phyloP scores from a whole-genome alignment of 768 basidiomycete genomes.

The Lyophyllum atratum region DNA sequence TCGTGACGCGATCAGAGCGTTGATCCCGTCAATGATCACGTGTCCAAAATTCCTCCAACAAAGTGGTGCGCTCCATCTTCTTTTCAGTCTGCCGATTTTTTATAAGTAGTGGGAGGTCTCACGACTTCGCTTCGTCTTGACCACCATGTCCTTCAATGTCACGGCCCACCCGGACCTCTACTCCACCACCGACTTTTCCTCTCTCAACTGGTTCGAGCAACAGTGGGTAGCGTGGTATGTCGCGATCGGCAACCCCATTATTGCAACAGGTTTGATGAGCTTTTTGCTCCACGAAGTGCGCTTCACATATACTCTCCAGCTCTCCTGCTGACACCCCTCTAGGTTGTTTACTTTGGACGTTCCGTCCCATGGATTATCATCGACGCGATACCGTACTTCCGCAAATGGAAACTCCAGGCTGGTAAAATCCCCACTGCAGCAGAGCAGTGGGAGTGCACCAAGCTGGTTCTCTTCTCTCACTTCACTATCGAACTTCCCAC shows the following conservation, averaged over 20 bases:
- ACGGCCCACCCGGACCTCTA: slow-evolving; percentile 50
- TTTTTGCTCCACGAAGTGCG: slow-evolving; percentile 93
- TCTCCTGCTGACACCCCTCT: background rate
- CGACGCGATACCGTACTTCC: slow-evolving; percentile 92
- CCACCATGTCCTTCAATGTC: slow-evolving; percentile 46
- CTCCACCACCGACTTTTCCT: slow-evolving; percentile 55
- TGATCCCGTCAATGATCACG: slow-evolving; percentile 10
- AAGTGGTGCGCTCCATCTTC: slow-evolving; percentile 16
- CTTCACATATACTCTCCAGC: slow-evolving; percentile 4
- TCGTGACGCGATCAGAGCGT: background rate
- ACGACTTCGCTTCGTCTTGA: slow-evolving; percentile 7
- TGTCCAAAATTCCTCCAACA: slow-evolving; percentile 9
- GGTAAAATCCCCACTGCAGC: slow-evolving; percentile 74
- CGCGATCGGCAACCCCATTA: slow-evolving; percentile 82
- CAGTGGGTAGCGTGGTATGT: slow-evolving; percentile 88
- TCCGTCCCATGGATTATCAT: slow-evolving; percentile 95
- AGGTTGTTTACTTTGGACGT: slow-evolving; percentile 97
- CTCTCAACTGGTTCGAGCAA: slow-evolving; percentile 71
- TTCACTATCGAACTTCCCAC: slow-evolving; percentile 94
- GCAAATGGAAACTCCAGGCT: slow-evolving; percentile 91
- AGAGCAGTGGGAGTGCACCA: slow-evolving; percentile 96
- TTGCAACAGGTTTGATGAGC: slow-evolving; percentile 93
- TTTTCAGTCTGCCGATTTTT: slow-evolving; percentile 2
- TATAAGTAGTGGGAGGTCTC: slow-evolving; percentile 9
- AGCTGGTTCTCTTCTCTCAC: slow-evolving; percentile 90